Evolutionary conservation across 2,329 filamentous ascomycete genomes (phyloP), one percentile per base, ranked within the genome.

Genomic region (Phialocephala subalpina): DNA sequence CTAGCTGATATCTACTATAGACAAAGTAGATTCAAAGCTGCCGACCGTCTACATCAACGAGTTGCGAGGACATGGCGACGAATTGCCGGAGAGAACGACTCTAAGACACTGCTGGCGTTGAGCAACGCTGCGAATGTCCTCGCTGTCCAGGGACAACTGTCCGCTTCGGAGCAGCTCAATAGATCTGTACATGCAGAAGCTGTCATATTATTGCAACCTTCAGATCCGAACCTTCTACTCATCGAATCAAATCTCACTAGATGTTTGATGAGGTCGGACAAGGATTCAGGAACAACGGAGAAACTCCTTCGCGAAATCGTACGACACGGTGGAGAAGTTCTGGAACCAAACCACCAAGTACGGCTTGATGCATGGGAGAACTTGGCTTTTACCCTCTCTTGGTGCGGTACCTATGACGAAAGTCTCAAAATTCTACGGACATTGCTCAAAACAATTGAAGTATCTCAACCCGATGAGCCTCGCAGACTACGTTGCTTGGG

Each of bases 1-100:
- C 57, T 64, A 2, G 57, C 36, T 12, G 0, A 5, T 25, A 27
- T 64, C 3, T 53, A 59, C 6, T n/a, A 14, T 12, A 6, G 36
- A 2, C 62, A 64, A 25, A 27, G 56, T 3, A 60, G 62, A 35
- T 40, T 22, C 16, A 18, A 57, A 4, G 29, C 62, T 6, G 45
- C 62, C 22, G 62, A 45, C n/a, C 3, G 1, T 38, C 49, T 56
- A 20, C 35, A 7, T 38, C 52, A 56, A 20, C 16, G 20, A 12
- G 33, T 53, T 20, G 62, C 56, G 6, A 42, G 45, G 18, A 40
- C 12, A 16, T 59, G 6, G 12, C 20, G 33, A 25, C 18, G 1
- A 2, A 35, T 9, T 1, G 18, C 40, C 1, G 57, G 62, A 16
- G 62, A 64, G 20, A 40, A 55, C 20, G 36, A 60, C 16, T 3